Conservation (phyloP, 139 green algal species). For the Auxenochlorella pyrenoidosa region DNA sequence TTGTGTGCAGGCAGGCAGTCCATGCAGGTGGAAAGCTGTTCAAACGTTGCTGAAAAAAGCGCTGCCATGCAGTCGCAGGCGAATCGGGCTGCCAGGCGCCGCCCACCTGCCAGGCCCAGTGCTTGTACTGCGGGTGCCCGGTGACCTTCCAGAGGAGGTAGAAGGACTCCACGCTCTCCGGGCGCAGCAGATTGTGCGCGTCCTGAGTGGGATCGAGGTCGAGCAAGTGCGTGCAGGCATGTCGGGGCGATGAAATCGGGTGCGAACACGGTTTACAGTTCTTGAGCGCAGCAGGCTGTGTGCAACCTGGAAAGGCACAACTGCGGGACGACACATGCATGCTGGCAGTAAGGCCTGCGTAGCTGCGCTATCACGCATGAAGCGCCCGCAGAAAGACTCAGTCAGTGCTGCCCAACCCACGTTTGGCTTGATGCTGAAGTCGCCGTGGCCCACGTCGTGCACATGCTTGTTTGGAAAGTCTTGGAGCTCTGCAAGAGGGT, state of each 20-base stretch:
- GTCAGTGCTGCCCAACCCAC: slow-evolving; percentile 13
- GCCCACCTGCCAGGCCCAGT: slow-evolving; percentile 25
- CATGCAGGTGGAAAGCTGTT: too few species aligned
- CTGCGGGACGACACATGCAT: too few species aligned
- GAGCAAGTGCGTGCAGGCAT: background rate
- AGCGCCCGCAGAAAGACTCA: too few species aligned
- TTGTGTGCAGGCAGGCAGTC: too few species aligned
- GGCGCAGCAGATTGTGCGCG: slow-evolving; percentile 81
- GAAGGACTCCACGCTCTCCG: slow-evolving; percentile 86
- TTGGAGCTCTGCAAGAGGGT: background rate
- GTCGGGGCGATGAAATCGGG: too few species aligned
- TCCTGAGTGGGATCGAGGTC: slow-evolving; percentile 24
- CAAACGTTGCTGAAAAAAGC: too few species aligned
- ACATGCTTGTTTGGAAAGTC: slow-evolving; percentile 54
- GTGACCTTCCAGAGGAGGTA: slow-evolving; percentile 87
- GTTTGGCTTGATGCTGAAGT: slow-evolving; percentile 62
- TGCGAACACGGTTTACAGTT: too few species aligned
- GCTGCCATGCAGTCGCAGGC: too few species aligned
- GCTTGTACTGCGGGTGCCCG: slow-evolving; percentile 36
- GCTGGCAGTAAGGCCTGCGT: too few species aligned
- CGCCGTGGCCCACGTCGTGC: slow-evolving; percentile 50
- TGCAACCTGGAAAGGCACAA: too few species aligned
- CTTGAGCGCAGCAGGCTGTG: too few species aligned
- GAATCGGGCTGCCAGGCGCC: background rate
- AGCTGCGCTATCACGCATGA: too few species aligned